phyloP scores from a whole-genome alignment of 257 asterid species.

The Paraleonurus japonicus region DNA sequence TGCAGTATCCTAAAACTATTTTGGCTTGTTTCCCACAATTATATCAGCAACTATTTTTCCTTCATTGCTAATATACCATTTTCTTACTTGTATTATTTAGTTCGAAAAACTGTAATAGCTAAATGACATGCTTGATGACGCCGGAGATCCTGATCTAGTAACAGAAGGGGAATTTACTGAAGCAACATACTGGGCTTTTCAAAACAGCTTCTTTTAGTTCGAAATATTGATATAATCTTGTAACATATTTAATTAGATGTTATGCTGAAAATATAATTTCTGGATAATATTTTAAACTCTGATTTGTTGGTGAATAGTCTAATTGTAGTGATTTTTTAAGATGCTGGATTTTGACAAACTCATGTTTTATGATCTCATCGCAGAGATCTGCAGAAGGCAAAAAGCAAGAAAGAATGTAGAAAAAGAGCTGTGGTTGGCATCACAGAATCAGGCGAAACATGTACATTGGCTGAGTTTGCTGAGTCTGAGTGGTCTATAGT shows the following conservation, averaged over 20 bases:
- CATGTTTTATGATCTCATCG: constrained; percentile 20
- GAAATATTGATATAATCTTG: not conserved
- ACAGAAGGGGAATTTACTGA: not conserved
- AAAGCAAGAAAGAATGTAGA: constrained; percentile 40
- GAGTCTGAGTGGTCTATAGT: constrained; percentile 66
- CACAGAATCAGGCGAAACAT: constrained; percentile 52
- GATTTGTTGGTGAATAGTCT: not conserved
- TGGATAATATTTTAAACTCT: constrained; percentile 1
- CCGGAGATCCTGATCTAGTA: not conserved
- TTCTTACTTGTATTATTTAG: not conserved
- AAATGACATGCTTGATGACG: not conserved
- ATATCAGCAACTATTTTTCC: not conserved
- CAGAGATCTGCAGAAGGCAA: constrained; percentile 61
- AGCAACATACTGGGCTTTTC: not conserved
- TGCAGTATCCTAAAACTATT: not conserved
- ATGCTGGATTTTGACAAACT: constrained; percentile 14
- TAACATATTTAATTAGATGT: not conserved
- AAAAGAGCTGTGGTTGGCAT: constrained; percentile 60
- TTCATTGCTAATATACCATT: not conserved
- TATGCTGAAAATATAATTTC: not conserved
- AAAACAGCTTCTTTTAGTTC: not conserved
- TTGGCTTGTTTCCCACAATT: not conserved
- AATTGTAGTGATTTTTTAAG: constrained; percentile 23
- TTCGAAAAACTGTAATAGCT: not conserved
- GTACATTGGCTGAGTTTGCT: constrained; percentile 54